phyloP scores from a whole-genome alignment of 345 rosid species.

The Nasturtium officinale region DNA sequence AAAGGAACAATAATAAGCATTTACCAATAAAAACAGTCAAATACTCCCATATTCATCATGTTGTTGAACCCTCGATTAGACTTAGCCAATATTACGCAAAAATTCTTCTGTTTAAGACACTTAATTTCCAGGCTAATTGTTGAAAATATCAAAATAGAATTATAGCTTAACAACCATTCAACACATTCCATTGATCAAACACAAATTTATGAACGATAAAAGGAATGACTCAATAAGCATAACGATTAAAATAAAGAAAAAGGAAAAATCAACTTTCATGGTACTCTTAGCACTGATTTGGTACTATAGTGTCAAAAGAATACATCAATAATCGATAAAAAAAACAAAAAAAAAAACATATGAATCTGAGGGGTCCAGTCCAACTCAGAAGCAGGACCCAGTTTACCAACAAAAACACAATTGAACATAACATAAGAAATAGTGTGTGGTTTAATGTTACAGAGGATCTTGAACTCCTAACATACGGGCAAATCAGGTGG shows the following conservation, averaged over 20 bases:
- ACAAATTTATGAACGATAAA: neutral
- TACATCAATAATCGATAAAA: slow-evolving; percentile 37
- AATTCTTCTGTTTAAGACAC: neutral
- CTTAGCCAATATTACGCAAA: neutral
- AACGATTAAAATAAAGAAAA: neutral
- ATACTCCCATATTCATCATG: slow-evolving; percentile 16
- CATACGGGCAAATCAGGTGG: slow-evolving; percentile 77
- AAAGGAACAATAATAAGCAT: neutral
- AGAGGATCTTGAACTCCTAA: slow-evolving; percentile 31
- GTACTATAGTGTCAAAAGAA: slow-evolving; percentile 40
- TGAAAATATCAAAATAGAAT: neutral
- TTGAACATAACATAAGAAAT: slow-evolving; percentile 26
- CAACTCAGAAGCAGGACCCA: slow-evolving; percentile 10
- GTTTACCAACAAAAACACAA: slow-evolving; percentile 15
- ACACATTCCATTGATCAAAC: neutral
- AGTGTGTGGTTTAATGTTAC: slow-evolving; percentile 7
- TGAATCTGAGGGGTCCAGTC: slow-evolving; percentile 18
- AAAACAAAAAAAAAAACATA: too few relatives aligned
- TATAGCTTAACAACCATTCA: slow-evolving; percentile 31
- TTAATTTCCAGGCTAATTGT: slow-evolving; percentile 11
- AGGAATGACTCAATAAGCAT: neutral
- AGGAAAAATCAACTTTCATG: slow-evolving; percentile 8
- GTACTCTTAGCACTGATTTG: slow-evolving; percentile 21
- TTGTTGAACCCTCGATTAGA: slow-evolving; percentile 36
- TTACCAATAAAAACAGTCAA: neutral